A percentile compares a stretch with the other conserved stretches of the same genome.
These are phyloP conservation scores for Cornus florida DNA, from an alignment of 148 eudicot species.

Conservation along the genomic window DNA sequence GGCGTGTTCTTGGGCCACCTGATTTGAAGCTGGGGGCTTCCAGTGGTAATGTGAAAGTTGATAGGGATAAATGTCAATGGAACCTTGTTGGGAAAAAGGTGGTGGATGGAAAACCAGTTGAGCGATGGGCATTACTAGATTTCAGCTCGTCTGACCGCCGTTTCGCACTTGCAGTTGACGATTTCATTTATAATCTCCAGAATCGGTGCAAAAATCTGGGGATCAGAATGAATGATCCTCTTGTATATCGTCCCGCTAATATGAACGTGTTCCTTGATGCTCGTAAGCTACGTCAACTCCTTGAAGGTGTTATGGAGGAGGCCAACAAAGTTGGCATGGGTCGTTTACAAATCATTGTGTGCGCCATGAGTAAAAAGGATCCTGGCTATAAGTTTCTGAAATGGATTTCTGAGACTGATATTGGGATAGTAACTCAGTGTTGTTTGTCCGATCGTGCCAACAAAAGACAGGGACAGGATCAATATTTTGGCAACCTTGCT, in stretches of 20 bases:
- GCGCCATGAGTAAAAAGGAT: conserved; percentile 48
- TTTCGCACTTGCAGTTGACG: neutral
- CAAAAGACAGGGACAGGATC: conserved; percentile 39
- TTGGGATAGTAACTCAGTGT: conserved; percentile 77
- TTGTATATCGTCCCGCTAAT: neutral
- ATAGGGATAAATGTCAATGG: conserved; percentile 54
- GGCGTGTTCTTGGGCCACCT: conserved; percentile 62
- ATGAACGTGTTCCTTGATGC: conserved; percentile 32
- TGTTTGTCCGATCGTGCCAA: conserved; percentile 54
- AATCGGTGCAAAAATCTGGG: conserved; percentile 45
- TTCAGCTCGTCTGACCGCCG: conserved; percentile 25
- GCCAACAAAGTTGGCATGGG: conserved; percentile 11
- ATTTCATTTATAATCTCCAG: conserved; percentile 33
- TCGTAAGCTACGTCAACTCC: conserved; percentile 22
- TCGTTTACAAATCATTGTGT: conserved; percentile 54
- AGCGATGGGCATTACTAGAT: conserved; percentile 68
- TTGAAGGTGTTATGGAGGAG: conserved; percentile 25
- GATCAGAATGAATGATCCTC: conserved; percentile 36
- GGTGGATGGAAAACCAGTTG: conserved; percentile 45
- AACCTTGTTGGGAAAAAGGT: conserved; percentile 50
- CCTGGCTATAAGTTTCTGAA: conserved; percentile 60
- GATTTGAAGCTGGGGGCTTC: conserved; percentile 41
- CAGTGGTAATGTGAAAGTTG: conserved; percentile 23
- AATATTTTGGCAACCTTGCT: conserved; percentile 67
- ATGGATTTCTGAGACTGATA: conserved; percentile 63